These are phyloP conservation scores for Cercophora newfieldiana DNA, from an alignment of 495 filamentous ascomycete genomes.

Conservation along the genomic window DNA sequence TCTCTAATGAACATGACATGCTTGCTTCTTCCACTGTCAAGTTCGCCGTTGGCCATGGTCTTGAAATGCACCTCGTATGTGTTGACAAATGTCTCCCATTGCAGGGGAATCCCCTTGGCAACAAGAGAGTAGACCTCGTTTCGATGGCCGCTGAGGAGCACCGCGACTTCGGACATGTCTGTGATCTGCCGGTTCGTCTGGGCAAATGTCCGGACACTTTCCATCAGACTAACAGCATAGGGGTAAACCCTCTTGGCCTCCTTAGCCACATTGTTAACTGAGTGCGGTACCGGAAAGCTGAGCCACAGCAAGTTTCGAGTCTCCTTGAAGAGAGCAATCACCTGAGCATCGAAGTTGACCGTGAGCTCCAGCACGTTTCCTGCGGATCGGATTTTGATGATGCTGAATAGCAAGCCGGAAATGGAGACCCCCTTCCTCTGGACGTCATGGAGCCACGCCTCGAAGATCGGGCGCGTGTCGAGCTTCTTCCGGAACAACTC, in stretches of 20 bases:
- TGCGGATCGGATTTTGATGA: slow-evolving; percentile 79
- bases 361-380: slow-evolving; percentile 82
- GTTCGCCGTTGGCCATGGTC: slow-evolving; percentile 54
- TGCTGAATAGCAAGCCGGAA: slow-evolving; percentile 84
- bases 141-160: slow-evolving; percentile 84
- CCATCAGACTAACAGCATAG: slow-evolving; percentile 96
- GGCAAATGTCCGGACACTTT: slow-evolving; percentile 84
- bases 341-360: slow-evolving; percentile 95
- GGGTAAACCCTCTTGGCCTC: slow-evolving; percentile 97
- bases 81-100: slow-evolving; percentile 97
- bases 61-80: slow-evolving; percentile 90
- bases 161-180: slow-evolving; percentile 80
- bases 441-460: slow-evolving; percentile 92
- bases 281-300: slow-evolving; percentile 87
- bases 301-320: slow-evolving; percentile 95
- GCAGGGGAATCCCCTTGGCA: slow-evolving; percentile 79
- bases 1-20: slow-evolving; percentile 95
- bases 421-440: slow-evolving; percentile 84
- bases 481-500: slow-evolving; percentile 93
- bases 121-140: slow-evolving; percentile 82
- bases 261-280: slow-evolving; percentile 91
- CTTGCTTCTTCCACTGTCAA: slow-evolving; percentile 77
- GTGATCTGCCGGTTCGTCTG: slow-evolving; percentile 82
- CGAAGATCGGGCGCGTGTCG: slow-evolving; percentile 87
- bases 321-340: slow-evolving; percentile 97